A percentile compares a stretch with the other conserved stretches of the same genome.
These are phyloP conservation scores for Tetracladium maxilliforme DNA, from an alignment of 2,329 filamentous ascomycete genomes.

Conservation along the genomic window DNA sequence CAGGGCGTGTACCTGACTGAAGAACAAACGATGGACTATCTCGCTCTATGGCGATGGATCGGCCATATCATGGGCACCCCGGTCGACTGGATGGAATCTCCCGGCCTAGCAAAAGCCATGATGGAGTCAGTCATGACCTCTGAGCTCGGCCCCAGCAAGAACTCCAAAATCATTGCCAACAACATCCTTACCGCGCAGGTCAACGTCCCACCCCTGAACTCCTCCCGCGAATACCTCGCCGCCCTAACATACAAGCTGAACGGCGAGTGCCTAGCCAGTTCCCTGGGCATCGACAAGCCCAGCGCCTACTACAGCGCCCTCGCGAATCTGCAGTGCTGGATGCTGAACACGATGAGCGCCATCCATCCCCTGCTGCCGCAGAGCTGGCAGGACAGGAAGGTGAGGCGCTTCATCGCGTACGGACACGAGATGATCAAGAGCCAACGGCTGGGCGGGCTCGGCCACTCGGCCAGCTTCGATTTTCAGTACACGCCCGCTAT, in stretches of 20 bases:
- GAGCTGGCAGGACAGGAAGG: too few relatives aligned
- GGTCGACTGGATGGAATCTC: conserved; percentile 40
- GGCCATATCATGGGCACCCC: conserved; percentile 59
- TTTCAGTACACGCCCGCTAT: too few relatives aligned
- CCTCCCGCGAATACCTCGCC: conserved; percentile 50
- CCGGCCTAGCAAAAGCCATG: conserved; percentile 37
- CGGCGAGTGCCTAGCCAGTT: conserved; percentile 41
- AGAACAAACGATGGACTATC: conserved; percentile 53
- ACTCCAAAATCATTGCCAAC: conserved; percentile 50
- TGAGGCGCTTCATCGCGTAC: too few relatives aligned
- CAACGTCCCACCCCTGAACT: conserved; percentile 51
- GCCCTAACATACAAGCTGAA: conserved; percentile 60
- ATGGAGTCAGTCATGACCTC: conserved; percentile 55
- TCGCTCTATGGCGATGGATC: conserved; percentile 64
- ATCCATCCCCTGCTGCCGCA: too few relatives aligned
- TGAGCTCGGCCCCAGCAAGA: conserved; percentile 51
- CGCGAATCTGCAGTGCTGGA: conserved; percentile 6
- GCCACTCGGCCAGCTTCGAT: too few relatives aligned
- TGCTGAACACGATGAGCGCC: too few relatives aligned
- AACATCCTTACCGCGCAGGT: conserved; percentile 57
- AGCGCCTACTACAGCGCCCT: conserved; percentile 2
- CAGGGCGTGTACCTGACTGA: conserved; percentile 53
- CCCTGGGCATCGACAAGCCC: conserved; percentile 31
- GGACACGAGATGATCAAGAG: too few relatives aligned
- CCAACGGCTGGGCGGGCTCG: too few relatives aligned